Evolutionary conservation across 306 rosid species (phyloP), one percentile per base, ranked within the genome.

Genomic region (Medicago lupulina): DNA sequence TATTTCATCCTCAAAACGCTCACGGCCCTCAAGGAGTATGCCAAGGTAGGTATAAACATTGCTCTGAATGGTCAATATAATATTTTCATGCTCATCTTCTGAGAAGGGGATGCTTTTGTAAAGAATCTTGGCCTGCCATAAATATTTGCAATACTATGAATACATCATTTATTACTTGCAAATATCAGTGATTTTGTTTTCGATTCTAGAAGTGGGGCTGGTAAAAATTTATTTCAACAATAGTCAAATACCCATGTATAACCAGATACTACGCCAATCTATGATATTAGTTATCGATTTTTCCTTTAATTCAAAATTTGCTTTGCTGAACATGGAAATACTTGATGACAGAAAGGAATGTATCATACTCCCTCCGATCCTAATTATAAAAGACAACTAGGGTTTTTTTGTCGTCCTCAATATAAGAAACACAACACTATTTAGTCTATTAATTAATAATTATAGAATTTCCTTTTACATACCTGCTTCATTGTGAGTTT

Each of bases 11-110:
- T 96, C 99, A 85, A 90, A 96, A 51, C 84, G 96, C 78, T 96
- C 99, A 12, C 99, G 98, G 4, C 98, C 99, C 87, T 96, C 99
- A 51, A 96, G 97, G 51, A 96, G 92, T 66, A 90, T 83, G 72
- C 99, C 99, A 79, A 96, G 89, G 86, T 96, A 96, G 46, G 97
- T 86, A 67, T 92, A 96, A 65, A 90, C 96, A 75, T 92, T 92
- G 85, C 94, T 92, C 84, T 92, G 99, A 80, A 96, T 96, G 70
- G 80, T 89, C 81, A 87, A 71, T 79, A 90, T 90, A 67, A 96
- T 90, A 79, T 78, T 88, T 82, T 96, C 99, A 67, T 78, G 93
- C 87, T 96, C 99, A 41, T 96, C 96, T 75, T 87, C 92, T 21
- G 97, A 81, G 90, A 96, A 96, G 66, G 99, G 98, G 79, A 71